phyloP scores from a whole-genome alignment of 306 rosid genomes.

The Heteromeles arbutifolia region DNA sequence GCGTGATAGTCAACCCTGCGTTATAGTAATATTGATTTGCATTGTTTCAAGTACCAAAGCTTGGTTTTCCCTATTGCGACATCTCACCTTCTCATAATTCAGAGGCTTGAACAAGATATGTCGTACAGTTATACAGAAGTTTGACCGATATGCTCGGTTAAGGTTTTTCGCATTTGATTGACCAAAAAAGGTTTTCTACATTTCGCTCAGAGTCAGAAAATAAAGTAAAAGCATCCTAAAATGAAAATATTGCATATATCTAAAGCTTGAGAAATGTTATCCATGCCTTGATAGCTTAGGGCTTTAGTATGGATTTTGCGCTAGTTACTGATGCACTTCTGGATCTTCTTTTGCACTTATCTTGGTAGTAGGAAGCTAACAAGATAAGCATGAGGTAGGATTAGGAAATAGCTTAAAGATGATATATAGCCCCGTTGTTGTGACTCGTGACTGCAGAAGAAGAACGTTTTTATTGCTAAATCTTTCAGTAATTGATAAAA shows the following conservation, averaged over 20 bases:
- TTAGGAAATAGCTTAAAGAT: neutral
- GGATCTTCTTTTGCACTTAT: neutral
- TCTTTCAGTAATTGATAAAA: neutral
- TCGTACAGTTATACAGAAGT: neutral
- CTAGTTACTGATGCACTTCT: neutral
- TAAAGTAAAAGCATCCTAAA: neutral
- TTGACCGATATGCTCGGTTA: neutral
- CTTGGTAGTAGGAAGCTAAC: constrained; percentile 3
- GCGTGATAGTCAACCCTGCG: neutral
- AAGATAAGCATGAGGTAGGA: neutral
- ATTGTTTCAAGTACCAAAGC: neutral
- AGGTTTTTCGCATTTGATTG: neutral
- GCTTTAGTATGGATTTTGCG: neutral
- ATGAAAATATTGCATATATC: neutral
- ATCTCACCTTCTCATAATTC: constrained; percentile 5
- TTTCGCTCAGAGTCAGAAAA: neutral
- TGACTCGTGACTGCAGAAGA: neutral
- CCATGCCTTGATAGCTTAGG: neutral
- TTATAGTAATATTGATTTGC: neutral
- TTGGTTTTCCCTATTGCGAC: neutral
- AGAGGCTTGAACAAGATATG: constrained; percentile 7
- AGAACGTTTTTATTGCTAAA: neutral
- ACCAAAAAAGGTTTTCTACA: too few relatives aligned
- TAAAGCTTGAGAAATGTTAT: neutral
- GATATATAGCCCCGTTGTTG: neutral